These are phyloP conservation scores for Eruca vesicaria DNA, from an alignment of 441 rosid species.

Conservation along the genomic window DNA sequence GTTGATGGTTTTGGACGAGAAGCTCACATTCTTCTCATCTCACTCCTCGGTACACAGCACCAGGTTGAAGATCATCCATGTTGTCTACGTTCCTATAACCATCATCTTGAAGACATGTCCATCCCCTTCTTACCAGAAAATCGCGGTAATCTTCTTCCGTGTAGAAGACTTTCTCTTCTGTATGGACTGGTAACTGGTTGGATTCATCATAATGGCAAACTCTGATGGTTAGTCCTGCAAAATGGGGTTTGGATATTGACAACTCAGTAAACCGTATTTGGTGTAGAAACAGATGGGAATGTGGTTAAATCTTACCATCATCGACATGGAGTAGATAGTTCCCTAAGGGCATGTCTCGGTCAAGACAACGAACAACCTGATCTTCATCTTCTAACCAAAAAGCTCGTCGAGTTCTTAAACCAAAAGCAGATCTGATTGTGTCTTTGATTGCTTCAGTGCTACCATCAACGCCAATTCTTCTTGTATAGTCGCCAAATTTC, in stretches of 20 bases:
- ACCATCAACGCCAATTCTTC: constrained; percentile 90
- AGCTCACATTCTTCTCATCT: constrained; percentile 32
- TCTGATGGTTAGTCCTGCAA: constrained; percentile 73
- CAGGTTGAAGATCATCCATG: constrained; percentile 90
- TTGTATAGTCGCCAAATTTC: constrained; percentile 81
- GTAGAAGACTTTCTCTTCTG: constrained; percentile 84
- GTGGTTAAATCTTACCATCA: constrained; percentile 51
- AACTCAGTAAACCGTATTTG: neutral
- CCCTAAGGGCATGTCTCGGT: constrained; percentile 93
- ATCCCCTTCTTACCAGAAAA: constrained; percentile 69
- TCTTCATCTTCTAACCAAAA: constrained; percentile 99
- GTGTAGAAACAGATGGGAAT: neutral
- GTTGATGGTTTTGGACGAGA: constrained; percentile 1
- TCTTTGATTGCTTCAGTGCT: constrained; percentile 85
- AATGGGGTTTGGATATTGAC: constrained; percentile 5
- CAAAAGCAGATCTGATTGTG: constrained; percentile 80
- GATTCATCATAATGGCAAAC: constrained; percentile 80
- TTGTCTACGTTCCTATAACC: constrained; percentile 74
- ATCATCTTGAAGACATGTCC: constrained; percentile 77
- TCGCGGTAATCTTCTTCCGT: constrained; percentile 86
- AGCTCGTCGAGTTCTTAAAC: constrained; percentile 82
- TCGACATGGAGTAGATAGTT: constrained; percentile 83
- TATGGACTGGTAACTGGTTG: constrained; percentile 73
- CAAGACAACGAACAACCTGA: constrained; percentile 74
- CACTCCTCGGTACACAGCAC: constrained; percentile 71